Base-by-base conservation (phyloP, 495 filamentous ascomycete genomes). In the Geopyxis carbonaria region DNA sequence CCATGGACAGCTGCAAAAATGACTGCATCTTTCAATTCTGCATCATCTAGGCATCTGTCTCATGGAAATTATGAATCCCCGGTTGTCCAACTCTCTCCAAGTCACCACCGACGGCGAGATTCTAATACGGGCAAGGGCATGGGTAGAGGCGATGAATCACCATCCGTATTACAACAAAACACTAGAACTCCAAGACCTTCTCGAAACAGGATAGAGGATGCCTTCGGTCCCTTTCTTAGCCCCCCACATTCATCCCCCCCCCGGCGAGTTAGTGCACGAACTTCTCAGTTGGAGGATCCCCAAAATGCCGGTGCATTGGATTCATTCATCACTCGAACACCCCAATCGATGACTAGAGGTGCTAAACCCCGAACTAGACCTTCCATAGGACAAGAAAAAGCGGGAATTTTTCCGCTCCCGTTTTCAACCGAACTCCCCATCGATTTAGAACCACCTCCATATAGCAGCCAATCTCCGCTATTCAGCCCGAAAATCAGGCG, bases 1-100 rank as follows among this genome's bases (percentile, higher is more conserved):
- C 75, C 75, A 3, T 76, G 70, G 70, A 55, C 64, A 0, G 61
- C 73, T 33, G 69, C 75, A 5, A 76, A 72, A 46, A 59, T 73
- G 53, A 75, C 66, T 34, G 55, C 69, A 4, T 51, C 61, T 7
- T 34, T 55, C 9, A 42, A n/a, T 23, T 9, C n/a, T 20, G 42
- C 48, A 9, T 46, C 35, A 11, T 15, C 40, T 14, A 31, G n/a
- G n/a, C n/a, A n/a, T n/a, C 23, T n/a, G 23, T 18, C 10, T 42
- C 37, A n/a, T 47, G 36, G 11, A 18, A 34, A 14, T 20, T 36
- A 40, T 29, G 20, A 21, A 22, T 43, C 7, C 27, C 14, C 10
- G 5, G 31, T 15, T 9, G 23, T 19, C 24, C 6, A 7, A 7
- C 18, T 14, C 5, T 33, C 31, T 14, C 18, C 39, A 13, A 2